Evolutionary conservation across 371 early-diverging fungal species (phyloP).

Genomic region (Mucor sp.): DNA sequence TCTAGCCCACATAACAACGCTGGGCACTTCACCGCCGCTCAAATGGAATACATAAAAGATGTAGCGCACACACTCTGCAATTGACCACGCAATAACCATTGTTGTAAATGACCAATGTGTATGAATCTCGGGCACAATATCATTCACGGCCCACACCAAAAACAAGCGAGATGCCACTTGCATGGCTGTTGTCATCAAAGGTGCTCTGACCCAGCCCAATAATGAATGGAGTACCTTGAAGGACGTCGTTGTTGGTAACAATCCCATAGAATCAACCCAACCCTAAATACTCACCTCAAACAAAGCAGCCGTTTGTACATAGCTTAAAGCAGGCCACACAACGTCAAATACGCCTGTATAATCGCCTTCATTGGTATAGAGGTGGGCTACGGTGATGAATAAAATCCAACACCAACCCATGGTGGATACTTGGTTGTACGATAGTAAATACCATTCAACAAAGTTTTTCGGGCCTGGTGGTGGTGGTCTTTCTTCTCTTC

Average conservation of each 20-base stretch:
- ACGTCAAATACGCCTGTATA: constrained; percentile 59
- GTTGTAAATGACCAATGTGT: constrained; percentile 70
- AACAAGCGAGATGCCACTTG: constrained; percentile 89
- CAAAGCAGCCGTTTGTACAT: constrained; percentile 78
- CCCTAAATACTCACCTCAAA: constrained; percentile 68
- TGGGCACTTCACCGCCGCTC: constrained; percentile 37
- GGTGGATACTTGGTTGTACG: constrained; percentile 79
- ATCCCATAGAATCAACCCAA: no score
- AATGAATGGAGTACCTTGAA: constrained; percentile 15
- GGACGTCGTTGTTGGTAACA: neutral
- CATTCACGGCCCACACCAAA: constrained; percentile 82
- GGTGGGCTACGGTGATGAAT: constrained; percentile 44
- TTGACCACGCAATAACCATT: constrained; percentile 92
- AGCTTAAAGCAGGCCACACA: constrained; percentile 57
- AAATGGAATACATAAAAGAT: constrained; percentile 80
- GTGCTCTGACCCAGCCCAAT: constrained; percentile 78
- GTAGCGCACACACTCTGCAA: constrained; percentile 92
- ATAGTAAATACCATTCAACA: constrained; percentile 67
- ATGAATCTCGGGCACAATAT: constrained; percentile 67
- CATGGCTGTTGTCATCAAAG: constrained; percentile 75
- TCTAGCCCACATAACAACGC: constrained; percentile 66
- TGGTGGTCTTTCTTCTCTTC: constrained; percentile 1
- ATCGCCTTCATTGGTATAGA: constrained; percentile 53
- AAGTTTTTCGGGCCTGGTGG: constrained; percentile 27
- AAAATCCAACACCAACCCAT: constrained; percentile 80